phyloP scores from a whole-genome alignment of 257 asterid species.

The Catharanthus roseus region DNA sequence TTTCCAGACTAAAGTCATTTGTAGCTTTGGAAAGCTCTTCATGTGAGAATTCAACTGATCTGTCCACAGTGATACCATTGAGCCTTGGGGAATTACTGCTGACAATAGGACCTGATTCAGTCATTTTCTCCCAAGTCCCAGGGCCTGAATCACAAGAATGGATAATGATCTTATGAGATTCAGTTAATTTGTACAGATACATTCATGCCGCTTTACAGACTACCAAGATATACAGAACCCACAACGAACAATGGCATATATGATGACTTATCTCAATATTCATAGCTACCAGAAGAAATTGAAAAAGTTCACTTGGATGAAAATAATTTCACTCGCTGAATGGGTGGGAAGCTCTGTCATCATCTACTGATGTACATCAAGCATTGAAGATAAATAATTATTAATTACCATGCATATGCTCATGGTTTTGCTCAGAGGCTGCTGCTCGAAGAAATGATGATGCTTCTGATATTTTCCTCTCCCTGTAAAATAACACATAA shows the following conservation, averaged over 20 bases:
- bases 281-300: neutral
- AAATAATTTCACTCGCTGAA: neutral
- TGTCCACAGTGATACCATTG: slow-evolving; percentile 65
- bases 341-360: neutral
- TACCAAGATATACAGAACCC: neutral
- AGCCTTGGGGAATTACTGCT: slow-evolving; percentile 36
- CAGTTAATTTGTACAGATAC: too few relatives aligned
- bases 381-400: neutral
- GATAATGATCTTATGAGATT: neutral
- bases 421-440: slow-evolving; percentile 23
- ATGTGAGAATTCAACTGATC: slow-evolving; percentile 66
- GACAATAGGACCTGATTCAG: slow-evolving; percentile 36
- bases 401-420: slow-evolving; percentile 35
- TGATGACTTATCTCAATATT: neutral
- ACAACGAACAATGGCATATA: neutral
- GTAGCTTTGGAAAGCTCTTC: slow-evolving; percentile 71
- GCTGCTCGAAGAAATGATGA: slow-evolving; percentile 22
- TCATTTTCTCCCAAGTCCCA: slow-evolving; percentile 24
- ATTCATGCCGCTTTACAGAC: too few relatives aligned
- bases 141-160: slow-evolving; percentile 23
- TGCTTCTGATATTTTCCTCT: slow-evolving; percentile 27
- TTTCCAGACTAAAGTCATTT: slow-evolving; percentile 42
- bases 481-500: slow-evolving; percentile 36
- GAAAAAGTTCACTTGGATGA: neutral
- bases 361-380: neutral